Evolutionary conservation across 139 green algal genomes (phyloP).

Genomic region (Coelastrella sp.): DNA sequence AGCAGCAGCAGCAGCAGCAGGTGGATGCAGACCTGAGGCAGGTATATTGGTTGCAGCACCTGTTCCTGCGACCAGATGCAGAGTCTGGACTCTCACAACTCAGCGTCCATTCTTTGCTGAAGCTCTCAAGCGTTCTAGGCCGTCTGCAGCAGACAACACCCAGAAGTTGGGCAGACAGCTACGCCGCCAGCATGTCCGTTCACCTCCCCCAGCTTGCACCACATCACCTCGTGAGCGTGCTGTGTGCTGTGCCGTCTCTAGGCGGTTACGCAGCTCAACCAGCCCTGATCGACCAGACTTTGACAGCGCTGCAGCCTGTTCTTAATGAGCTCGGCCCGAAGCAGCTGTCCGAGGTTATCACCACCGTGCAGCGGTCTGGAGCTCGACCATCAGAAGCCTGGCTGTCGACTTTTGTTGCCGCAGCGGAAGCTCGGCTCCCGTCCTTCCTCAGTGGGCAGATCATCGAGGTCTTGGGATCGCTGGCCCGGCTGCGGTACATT

Average conservation of each 20-base stretch:
- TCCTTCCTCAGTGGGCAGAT: conserved; percentile 8
- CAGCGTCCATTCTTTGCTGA: not conserved
- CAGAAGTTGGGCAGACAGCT: conserved; percentile 6
- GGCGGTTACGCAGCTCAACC: not conserved
- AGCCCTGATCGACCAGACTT: not conserved
- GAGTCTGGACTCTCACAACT: not conserved
- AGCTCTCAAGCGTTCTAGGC: not conserved
- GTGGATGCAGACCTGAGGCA: not conserved
- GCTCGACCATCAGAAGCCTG: not conserved
- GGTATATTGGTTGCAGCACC: not conserved
- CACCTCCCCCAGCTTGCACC: not conserved
- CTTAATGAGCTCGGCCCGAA: not conserved
- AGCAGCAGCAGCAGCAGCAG: conserved; percentile 18
- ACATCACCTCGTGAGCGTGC: conserved; percentile 4
- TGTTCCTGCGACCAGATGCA: not conserved
- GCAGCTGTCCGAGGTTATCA: conserved; percentile 16
- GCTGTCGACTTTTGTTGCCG: not conserved
- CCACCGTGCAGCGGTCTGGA: not conserved
- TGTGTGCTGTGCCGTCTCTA: conserved; percentile 17
- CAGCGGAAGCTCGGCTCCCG: not conserved
- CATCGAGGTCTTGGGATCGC: conserved; percentile 2
- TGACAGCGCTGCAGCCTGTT: not conserved
- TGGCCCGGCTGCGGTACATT: conserved; percentile 27
- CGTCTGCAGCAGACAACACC: conserved; percentile 25
- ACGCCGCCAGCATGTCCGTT: not conserved